Base-by-base conservation (phyloP, 2,329 filamentous ascomycete genomes). In the Fusarium brevicatenulatum region DNA sequence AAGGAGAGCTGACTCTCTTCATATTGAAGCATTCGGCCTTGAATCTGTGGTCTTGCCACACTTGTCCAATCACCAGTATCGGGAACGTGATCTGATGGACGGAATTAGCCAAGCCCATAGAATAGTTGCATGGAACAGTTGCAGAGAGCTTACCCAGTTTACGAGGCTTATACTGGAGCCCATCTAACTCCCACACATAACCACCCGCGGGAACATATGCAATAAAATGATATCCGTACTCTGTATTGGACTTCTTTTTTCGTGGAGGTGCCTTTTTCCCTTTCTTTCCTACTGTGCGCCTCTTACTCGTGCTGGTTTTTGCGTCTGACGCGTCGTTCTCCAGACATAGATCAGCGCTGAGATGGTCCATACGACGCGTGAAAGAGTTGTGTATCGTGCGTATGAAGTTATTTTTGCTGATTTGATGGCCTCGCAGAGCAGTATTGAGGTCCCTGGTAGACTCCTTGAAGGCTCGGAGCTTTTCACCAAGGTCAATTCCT, bases 361-460 rank as follows among this genome's bases (percentile, higher is more conserved):
- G 84, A 63, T 95, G 90, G 77, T 97, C 94, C 80, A 92, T 91
- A 65, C 93, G 92, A 34, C 92, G 80, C 23, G 94, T 93, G 77
- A 97, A 97, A 0, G 93, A 95, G 79, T 98, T 98, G 81, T 98
- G 96, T 37, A 93, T 91, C 36, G 86, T 87, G 72, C 95, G 93
- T 58, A 98, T 91, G 79, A 93, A 94, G 15, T 89, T 85, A 77
- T 95, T 94, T 57, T 89, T 88, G 70, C 91, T 90, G 53, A 99
- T 89, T 12, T 90, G 88, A 77, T 95, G 87, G 16, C 95, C 96
- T 47, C 95, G 90, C 34, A 93, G 85, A 11, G 92, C 87, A 4
- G 95, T 92, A 21, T 89, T 88, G 70, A 97, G 88, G 19, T 86
- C 78, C 71, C 84, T 85, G 0, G 95, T 97, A 42, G 90, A 89